Evolutionary conservation across 1,139 yeast species (phyloP), one percentile per base, ranked within the genome.

Genomic region (Kodamaea ohmeri): DNA sequence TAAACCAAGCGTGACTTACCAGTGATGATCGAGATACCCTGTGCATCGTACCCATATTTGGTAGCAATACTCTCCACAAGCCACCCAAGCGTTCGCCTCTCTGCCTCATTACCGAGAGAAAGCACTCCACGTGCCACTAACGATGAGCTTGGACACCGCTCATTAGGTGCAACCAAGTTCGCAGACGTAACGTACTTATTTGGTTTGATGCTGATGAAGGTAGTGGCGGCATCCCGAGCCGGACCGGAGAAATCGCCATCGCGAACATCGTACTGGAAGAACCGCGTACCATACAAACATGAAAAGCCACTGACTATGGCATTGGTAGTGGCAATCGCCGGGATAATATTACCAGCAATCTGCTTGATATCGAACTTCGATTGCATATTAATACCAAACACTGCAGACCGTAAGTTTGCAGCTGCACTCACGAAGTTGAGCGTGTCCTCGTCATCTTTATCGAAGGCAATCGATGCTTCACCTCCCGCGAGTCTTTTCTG

Each of bases 281-380:
- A 73, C 39, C 78, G 76, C 90, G 83, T 38, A 80, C 82, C 40
- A 19, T 44, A 43, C 32, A 90, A 58, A 11, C 89, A 81, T 18
- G 95, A 83, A 45, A 89, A 75, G 0, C 98, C 98, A 0, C 97
- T 90, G 46, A 92, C 82, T 15, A 92, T 83, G 1, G 98, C 97
- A 58, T 94, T 94, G 8, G 97, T 92, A 1, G 98, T 92, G 9
- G 98, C 98, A 50, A 94, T 90, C 0, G 98, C 98, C 0, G 99
- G 98, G 36, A 94, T 92, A 52, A 94, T 94, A 58, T 92, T 92
- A 7, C 99, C 99, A 0, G 98, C 98, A 50, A 90, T 89, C 56
- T 94, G 80, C 58, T 94, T 94, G 47, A 86, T 78, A 46, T 88
- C 96, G 53, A 94, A 94, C 49, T 87, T 84, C 12, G 95, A 71